Evolutionary conservation across 2,329 filamentous ascomycete species (phyloP), one percentile per base, ranked within the genome.

Genomic region (Fusarium sp.): DNA sequence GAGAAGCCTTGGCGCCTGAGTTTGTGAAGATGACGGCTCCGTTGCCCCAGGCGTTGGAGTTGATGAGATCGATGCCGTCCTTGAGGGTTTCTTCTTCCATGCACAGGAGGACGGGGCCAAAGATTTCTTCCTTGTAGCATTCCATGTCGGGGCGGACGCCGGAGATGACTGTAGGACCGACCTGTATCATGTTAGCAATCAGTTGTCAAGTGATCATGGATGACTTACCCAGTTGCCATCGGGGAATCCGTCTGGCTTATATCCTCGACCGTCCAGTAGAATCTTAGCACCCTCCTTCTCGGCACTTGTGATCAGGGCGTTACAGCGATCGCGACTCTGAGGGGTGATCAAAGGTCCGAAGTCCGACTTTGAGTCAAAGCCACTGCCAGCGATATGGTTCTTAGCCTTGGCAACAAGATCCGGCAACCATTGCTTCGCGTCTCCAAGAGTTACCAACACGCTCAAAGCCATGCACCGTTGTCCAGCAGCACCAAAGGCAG

Each of bases 381-480:
- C 93, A 75, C 91, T 93, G 77, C 94, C 90, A 70, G 94, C 91
- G 54, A 86, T 88, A 50, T 95, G 86, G 22, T 82, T 82, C 83
- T 92, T 92, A 58, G 92, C 92, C 63, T 90, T 88, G 80, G 91
- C 90, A 8, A 91, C 92, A 45, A 95, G 86, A 76, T 95, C 92
- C 3, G 89, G 84, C 20, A 95, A 84, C 91, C 93, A 95, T 57
- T 92, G 86, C 82, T 92, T 92, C 24, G 92, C 93, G 83, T 94
- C 60, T 72, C 92, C 92, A 11, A 95, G 90, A 81, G 93, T 89
- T 64, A 95, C 91, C 26, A 94, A 84, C 4, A 92, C 93, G 74
- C 91, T 93, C 61, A 95, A 85, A 18, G 93, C 93, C 93, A 95
- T 95, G 82, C 93, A 95, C 65, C 93, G 86, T 83, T 95, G 93